phyloP scores from a whole-genome alignment of 257 asterid species.

The Nicotiana tomentosiformis region DNA sequence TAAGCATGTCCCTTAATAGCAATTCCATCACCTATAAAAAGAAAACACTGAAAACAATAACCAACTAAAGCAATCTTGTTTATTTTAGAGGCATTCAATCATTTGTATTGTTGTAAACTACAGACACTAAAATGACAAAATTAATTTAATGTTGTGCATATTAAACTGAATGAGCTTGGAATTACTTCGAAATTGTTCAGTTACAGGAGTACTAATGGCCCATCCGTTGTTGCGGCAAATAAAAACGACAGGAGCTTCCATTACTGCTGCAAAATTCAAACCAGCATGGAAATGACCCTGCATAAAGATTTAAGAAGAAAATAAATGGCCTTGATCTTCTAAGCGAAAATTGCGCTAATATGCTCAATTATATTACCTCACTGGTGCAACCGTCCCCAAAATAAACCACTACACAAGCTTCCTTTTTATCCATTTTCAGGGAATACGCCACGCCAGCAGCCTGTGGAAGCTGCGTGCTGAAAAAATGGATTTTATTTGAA shows the following conservation, averaged over 20 bases:
- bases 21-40: constrained; percentile 67
- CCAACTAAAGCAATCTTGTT: not conserved
- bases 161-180: not conserved
- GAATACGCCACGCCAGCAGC: constrained; percentile 97
- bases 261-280: constrained; percentile 83
- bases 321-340: too few relatives aligned
- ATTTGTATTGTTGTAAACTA: not conserved
- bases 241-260: constrained; percentile 73
- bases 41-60: not conserved
- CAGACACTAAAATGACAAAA: too few relatives aligned
- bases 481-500: not conserved
- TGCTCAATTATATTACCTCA: constrained; percentile 40
- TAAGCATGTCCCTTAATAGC: constrained; percentile 77
- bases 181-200: constrained; percentile 74
- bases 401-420: constrained; percentile 75
- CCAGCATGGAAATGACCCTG: constrained; percentile 97
- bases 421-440: constrained; percentile 72
- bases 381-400: constrained; percentile 85
- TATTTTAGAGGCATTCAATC: not conserved
- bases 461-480: constrained; percentile 93
- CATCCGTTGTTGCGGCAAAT: constrained; percentile 93
- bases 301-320: constrained; percentile 2
- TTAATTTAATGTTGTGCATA: too few relatives aligned
- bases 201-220: constrained; percentile 86
- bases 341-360: not conserved